Base-by-base conservation (phyloP, 208 protist species). In the Trypanosoma vivax region DNA sequence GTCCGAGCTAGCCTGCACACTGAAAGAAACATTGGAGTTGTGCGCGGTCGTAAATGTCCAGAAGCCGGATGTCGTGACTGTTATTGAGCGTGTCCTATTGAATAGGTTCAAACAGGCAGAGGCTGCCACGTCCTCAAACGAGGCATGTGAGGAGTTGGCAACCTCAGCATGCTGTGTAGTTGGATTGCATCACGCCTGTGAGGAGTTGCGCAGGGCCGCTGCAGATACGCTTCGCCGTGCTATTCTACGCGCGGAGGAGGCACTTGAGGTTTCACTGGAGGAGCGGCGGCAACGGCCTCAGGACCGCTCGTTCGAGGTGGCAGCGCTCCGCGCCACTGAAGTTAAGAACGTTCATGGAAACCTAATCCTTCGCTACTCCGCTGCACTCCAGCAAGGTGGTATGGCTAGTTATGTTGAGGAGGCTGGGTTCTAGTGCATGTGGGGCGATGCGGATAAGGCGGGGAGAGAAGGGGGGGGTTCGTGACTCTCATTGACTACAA, bases 281-380 rank as follows among this genome's bases (percentile, higher is more conserved):
- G 11, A 35, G 7, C 1, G 3, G 24, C 45, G 9, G 16, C 40
- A 6, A 37, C 27, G n/a, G 31, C 34, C 34, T 9, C 27, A 11
- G 16, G 25, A 18, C 14, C 49, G 24, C 2, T 70, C 76, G 1
- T 83, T 83, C 47, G 76, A 89, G 37, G 57, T 70, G 16, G 27
- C 51, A 3, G 50, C 65, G 21, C 47, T 87, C 3, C 19, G 30
- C 23, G 45, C 50, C 30, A 47, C 67, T 14, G 52, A 73, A 11
- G 30, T n/a, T 1, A 41, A 45, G 23, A 56, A 29, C 23, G 42
- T 65, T 57, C 13, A 58, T 41, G 66, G 65, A 29, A 62, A 67
- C 14, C 58, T 47, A 10, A 23, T 86, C 23, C 29, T 87, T 37
- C 65, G 65, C 1, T 84, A 83, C 46, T 82, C 70, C 50, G 49